These are phyloP conservation scores for Blechomonas ayalai DNA, from an alignment of 208 protist genomes.

Conservation along the genomic window DNA sequence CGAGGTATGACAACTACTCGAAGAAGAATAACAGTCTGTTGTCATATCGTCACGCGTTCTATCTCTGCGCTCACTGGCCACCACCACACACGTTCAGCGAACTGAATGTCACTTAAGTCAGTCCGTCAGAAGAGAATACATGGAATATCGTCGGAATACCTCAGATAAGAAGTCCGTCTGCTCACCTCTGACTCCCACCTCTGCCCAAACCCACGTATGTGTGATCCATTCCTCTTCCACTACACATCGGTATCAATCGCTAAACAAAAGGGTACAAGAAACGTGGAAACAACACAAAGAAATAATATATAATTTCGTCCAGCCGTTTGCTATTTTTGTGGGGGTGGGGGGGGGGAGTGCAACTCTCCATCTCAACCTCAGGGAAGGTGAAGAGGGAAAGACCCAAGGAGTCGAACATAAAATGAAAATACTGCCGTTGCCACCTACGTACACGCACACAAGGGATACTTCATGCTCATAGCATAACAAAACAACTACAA, in stretches of 20 bases:
- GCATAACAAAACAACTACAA: conserved; percentile 7
- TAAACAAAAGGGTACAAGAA: conserved; percentile 1
- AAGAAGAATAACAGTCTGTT: conserved; percentile 1
- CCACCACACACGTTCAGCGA: too few species aligned
- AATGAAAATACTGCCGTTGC: background rate
- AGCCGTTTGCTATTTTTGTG: conserved; percentile 1
- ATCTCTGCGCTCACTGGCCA: too few species aligned
- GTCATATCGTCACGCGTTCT: too few species aligned
- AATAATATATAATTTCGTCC: background rate
- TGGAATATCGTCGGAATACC: too few species aligned
- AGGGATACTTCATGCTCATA: background rate
- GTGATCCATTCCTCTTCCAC: too few species aligned
- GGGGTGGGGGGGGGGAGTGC: background rate
- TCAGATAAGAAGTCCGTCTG: too few species aligned
- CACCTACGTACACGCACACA: conserved; percentile 4
- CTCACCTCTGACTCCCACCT: too few species aligned
- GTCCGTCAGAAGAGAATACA: too few species aligned
- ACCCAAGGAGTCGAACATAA: background rate
- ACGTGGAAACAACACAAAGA: conserved; percentile 7
- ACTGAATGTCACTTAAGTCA: too few species aligned
- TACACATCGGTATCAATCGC: background rate
- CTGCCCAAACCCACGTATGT: too few species aligned
- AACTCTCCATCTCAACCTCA: conserved; percentile 4
- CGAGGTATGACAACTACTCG: background rate
- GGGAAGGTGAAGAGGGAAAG: background rate